phyloP scores from a whole-genome alignment of 352 stramenopile genomes.

The Globisporangium splendens region DNA sequence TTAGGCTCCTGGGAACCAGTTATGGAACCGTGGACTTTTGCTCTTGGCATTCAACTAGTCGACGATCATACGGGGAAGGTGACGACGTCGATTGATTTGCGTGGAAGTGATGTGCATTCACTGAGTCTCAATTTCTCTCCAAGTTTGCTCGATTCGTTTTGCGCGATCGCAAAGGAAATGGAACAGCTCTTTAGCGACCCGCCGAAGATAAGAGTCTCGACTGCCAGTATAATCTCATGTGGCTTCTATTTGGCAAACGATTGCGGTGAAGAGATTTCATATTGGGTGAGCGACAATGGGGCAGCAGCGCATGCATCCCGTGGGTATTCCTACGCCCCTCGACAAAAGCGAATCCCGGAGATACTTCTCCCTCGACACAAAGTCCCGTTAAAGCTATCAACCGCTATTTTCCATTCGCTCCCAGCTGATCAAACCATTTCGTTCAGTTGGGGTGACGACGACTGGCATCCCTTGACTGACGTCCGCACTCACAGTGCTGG shows the following conservation, averaged over 20 bases:
- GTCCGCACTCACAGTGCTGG: slow-evolving; percentile 73
- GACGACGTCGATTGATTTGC: slow-evolving; percentile 45
- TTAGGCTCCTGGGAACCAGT: slow-evolving; percentile 79
- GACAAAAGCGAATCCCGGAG: slow-evolving; percentile 39
- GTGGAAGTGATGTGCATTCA: slow-evolving; percentile 48
- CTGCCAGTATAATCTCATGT: slow-evolving; percentile 69
- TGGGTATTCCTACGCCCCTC: slow-evolving; percentile 57
- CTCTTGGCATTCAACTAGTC: slow-evolving; percentile 27
- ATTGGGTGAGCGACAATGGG: slow-evolving; percentile 57
- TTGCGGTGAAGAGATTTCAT: slow-evolving; percentile 48
- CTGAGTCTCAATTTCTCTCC: slow-evolving; percentile 75
- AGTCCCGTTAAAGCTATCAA: slow-evolving; percentile 68
- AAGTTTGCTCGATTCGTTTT: slow-evolving; percentile 58
- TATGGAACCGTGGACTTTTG: slow-evolving; percentile 76
- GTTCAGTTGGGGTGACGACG: slow-evolving; percentile 65
- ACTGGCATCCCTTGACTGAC: slow-evolving; percentile 73
- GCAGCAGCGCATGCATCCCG: slow-evolving; percentile 30
- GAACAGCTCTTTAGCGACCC: slow-evolving; percentile 27
- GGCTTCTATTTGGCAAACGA: slow-evolving; percentile 82
- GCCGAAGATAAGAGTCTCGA: slow-evolving; percentile 29
- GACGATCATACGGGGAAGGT: slow-evolving; percentile 45
- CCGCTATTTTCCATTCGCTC: slow-evolving; percentile 60
- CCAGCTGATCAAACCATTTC: slow-evolving; percentile 71
- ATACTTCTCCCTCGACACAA: slow-evolving; percentile 46
- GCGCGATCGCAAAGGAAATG: slow-evolving; percentile 55